These are phyloP conservation scores for Pyrenophora teres DNA, from an alignment of 2,329 filamentous ascomycete species.

Conservation along the genomic window DNA sequence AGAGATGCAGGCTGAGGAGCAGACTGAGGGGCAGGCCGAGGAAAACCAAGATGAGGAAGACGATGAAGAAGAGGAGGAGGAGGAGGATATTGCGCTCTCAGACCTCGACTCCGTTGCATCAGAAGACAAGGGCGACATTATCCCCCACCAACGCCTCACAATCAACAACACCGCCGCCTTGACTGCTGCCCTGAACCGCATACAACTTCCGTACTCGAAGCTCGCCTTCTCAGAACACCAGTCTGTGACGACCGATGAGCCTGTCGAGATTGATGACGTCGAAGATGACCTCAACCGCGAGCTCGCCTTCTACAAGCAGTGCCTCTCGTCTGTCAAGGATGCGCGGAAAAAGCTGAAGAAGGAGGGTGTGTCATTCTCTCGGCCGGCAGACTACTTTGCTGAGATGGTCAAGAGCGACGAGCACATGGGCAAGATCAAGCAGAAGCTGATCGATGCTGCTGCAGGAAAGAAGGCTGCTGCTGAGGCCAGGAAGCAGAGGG, in stretches of 20 bases:
- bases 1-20: constrained; percentile 32
- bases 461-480: constrained; percentile 88
- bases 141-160: constrained; percentile 88
- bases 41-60: constrained; percentile 39
- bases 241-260: constrained; percentile 69
- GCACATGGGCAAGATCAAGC: constrained; percentile 96
- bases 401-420: constrained; percentile 99
- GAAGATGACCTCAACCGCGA: constrained; percentile 93
- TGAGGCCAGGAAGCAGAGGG: constrained; percentile 88
- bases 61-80: constrained; percentile 57
- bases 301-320: constrained; percentile 90
- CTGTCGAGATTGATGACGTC: constrained; percentile 77
- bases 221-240: constrained; percentile 85
- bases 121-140: constrained; percentile 82
- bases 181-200: constrained; percentile 76
- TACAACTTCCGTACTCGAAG: constrained; percentile 69
- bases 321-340: constrained; percentile 74
- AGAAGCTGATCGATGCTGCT: constrained; percentile 89
- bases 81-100: constrained; percentile 80
- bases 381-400: constrained; percentile 94
- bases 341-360: constrained; percentile 76
- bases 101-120: constrained; percentile 80
- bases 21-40: constrained; percentile 38
- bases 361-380: constrained; percentile 82
- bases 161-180: constrained; percentile 97